Evolutionary conservation across 352 stramenopile species (phyloP).

Genomic region (Phytophthora palmivora): DNA sequence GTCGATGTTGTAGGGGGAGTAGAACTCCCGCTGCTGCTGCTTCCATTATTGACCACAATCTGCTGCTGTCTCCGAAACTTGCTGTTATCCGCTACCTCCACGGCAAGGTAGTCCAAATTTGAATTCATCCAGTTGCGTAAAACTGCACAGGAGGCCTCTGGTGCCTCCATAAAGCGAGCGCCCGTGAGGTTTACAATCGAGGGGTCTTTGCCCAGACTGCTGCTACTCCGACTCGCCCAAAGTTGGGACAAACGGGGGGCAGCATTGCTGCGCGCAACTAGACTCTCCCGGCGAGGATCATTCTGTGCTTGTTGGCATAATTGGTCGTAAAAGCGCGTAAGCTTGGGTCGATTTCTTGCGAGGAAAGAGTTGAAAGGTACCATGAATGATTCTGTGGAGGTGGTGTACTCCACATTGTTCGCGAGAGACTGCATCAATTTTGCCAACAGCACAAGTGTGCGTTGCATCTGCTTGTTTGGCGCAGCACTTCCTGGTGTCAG

Average conservation of each 20-base stretch:
- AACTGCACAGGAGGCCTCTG: slow-evolving; percentile 56
- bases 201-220: slow-evolving; percentile 39
- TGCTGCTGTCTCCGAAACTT: slow-evolving; percentile 58
- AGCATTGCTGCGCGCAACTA: slow-evolving; percentile 62
- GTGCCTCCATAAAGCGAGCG: slow-evolving; percentile 37
- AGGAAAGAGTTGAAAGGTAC: slow-evolving; percentile 81
- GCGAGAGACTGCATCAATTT: slow-evolving; percentile 86
- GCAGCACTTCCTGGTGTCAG: slow-evolving; percentile 53
- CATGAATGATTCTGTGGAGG: slow-evolving; percentile 78
- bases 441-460: slow-evolving; percentile 75
- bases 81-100: slow-evolving; percentile 58
- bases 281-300: slow-evolving; percentile 68
- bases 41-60: slow-evolving; percentile 40
- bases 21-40: slow-evolving; percentile 29
- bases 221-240: slow-evolving; percentile 50
- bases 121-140: slow-evolving; percentile 62
- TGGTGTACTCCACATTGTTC: slow-evolving; percentile 78
- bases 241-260: slow-evolving; percentile 73
- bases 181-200: slow-evolving; percentile 52
- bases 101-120: slow-evolving; percentile 54
- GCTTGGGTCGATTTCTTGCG: slow-evolving; percentile 53
- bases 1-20: slow-evolving; percentile 33
- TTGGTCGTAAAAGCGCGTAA: slow-evolving; percentile 80
- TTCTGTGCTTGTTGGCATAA: slow-evolving; percentile 74
- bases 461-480: slow-evolving; percentile 61